A percentile compares a stretch with the other conserved stretches of the same genome.
Conservation (phyloP, 495 filamentous ascomycete genomes). For the Podospora fimiseda region DNA sequence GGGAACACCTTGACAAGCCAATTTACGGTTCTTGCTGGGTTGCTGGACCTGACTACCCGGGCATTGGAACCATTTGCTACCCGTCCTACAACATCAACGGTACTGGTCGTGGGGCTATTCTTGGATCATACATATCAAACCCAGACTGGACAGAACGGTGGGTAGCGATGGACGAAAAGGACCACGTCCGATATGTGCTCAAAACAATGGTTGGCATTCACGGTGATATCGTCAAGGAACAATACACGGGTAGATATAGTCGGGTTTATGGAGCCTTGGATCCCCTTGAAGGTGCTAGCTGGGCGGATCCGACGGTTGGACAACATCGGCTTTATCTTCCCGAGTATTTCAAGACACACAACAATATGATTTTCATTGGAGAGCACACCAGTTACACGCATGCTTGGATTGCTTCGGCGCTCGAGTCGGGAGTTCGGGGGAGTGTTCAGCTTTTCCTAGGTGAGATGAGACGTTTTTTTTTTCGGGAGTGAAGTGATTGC, state of each 20-base stretch:
- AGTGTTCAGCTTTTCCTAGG: constrained; percentile 51
- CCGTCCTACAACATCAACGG: constrained; percentile 59
- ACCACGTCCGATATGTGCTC: constrained; percentile 36
- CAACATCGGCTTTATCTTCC: constrained; percentile 62
- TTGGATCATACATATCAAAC: constrained; percentile 45
- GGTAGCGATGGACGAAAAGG: constrained; percentile 6
- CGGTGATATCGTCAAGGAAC: constrained; percentile 46
- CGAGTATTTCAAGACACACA: constrained; percentile 62
- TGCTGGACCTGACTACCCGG: constrained; percentile 47
- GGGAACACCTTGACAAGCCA: constrained; percentile 56
- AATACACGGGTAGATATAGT: constrained; percentile 54
- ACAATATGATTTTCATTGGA: constrained; percentile 56
- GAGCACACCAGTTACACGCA: constrained; percentile 72
- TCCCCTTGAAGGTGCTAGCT: constrained; percentile 46
- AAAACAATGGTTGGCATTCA: constrained; percentile 47
- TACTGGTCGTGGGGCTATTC: constrained; percentile 53
- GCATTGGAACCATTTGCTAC: constrained; percentile 56
- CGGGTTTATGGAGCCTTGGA: constrained; percentile 56
- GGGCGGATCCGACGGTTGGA: constrained; percentile 50
- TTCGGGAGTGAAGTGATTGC: not conserved
- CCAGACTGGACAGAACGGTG: constrained; percentile 35
- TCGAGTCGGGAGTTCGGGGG: constrained; percentile 61
- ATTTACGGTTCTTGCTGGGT: constrained; percentile 57
- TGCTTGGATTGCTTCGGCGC: constrained; percentile 63
- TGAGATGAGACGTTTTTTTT: not conserved